Evolutionary conservation across 164 flowering plant genomes (phyloP), one percentile per base, ranked within the genome.

Genomic region (Dillenia suffruticosa): DNA sequence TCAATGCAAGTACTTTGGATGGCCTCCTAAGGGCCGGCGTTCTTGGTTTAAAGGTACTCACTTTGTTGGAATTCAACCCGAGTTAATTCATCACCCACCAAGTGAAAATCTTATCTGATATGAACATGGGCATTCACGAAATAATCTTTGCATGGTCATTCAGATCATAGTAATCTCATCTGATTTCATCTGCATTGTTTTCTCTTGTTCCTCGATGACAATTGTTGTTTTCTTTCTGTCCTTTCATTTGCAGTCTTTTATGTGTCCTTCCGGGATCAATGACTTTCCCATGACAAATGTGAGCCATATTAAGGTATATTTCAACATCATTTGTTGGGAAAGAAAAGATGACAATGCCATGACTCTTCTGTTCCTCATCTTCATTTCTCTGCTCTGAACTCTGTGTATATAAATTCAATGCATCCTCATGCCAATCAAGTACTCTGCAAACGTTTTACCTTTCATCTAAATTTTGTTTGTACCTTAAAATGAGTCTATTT

Each of bases 201-300:
- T 32, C 40, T 32, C 40, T 32, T 32, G 40, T 32, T 32, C 40
- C 40, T 32, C 40, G 6, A 32, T 32, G 40, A 32, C 44, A 54
- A 51, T 51, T 67, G 19, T 57, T 54, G 13, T 22, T 58, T 61
- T 26, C 44, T 54, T 58, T 59, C 57, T 47, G 52, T 56, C 47
- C 62, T 63, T 65, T 50, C 69, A 59, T 48, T 44, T 81, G 77
- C 57, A 95, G 99, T 95, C 99, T 63, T 95, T 95, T 70, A 95
- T 95, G 99, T 88, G 96, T 62, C 99, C 99, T 63, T 95, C 99
- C 11, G 99, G 99, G 63, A 95, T 95, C 75, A 80, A 88, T 63
- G 99, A 95, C 77, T 95, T 95, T 51, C 99, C 99, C 60, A 92
- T 95, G 99, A 92, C 97, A 63, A 81, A 87, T 70, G 52, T 74